phyloP scores from a whole-genome alignment of 495 filamentous ascomycete species.

The Lentithecium fluviatile region DNA sequence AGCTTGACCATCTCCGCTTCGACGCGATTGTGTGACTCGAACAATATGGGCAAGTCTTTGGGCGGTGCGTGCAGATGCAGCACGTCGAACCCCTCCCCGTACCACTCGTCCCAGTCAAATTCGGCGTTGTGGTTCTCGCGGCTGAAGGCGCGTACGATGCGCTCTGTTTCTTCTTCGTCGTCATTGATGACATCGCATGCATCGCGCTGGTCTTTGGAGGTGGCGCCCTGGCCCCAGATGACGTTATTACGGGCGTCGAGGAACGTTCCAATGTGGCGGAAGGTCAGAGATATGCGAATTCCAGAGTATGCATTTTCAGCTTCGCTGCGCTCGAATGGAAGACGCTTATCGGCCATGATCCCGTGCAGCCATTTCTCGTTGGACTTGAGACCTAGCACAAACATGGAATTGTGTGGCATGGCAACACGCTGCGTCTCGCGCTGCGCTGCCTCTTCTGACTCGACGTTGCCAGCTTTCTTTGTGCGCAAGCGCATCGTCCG shows the following conservation, averaged over 20 bases:
- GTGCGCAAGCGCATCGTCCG: constrained; percentile 86
- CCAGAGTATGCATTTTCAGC: constrained; percentile 72
- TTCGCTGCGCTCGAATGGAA: constrained; percentile 58
- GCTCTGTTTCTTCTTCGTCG: constrained; percentile 61
- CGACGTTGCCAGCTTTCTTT: constrained; percentile 57
- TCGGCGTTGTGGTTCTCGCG: constrained; percentile 71
- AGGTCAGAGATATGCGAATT: constrained; percentile 87
- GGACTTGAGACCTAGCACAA: constrained; percentile 74
- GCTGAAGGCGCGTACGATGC: constrained; percentile 76
- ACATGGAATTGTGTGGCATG: constrained; percentile 86
- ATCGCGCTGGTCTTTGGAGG: constrained; percentile 56
- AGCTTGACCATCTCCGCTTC: constrained; percentile 22
- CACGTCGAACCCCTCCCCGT: constrained; percentile 84
- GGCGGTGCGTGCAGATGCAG: constrained; percentile 60
- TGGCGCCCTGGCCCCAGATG: constrained; percentile 94
- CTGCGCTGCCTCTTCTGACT: constrained; percentile 27
- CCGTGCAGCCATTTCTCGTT: constrained; percentile 88
- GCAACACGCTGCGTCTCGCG: constrained; percentile 63
- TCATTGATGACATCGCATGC: constrained; percentile 68
- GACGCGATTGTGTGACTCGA: constrained; percentile 18
- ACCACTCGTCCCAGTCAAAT: constrained; percentile 77
- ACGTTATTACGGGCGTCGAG: constrained; percentile 56
- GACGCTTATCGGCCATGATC: constrained; percentile 82
- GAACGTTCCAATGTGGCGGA: constrained; percentile 86
- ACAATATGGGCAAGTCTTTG: constrained; percentile 29